These are phyloP conservation scores for Begonia peltatifolia DNA, from an alignment of 306 rosid species.

Conservation along the genomic window DNA sequence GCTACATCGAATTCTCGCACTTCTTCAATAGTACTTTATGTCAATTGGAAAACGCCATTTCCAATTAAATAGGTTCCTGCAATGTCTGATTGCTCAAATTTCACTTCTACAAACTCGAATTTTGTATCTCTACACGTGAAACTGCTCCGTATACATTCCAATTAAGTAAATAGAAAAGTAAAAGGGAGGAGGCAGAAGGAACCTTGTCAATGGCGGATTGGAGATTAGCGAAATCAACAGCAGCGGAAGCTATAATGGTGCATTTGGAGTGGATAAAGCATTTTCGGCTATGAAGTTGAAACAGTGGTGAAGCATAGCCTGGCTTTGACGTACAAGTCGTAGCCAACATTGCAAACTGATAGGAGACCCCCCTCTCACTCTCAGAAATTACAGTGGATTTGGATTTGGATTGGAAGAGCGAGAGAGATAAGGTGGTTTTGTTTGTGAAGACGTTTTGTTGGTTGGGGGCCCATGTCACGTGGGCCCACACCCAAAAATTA, in stretches of 20 bases:
- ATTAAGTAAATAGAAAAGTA: neutral
- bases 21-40: no score
- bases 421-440: no score
- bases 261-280: conserved; percentile 19
- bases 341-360: neutral
- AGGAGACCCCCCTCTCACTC: no score
- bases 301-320: neutral
- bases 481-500: no score
- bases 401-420: no score
- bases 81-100: neutral
- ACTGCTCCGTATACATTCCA: neutral
- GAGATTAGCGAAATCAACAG: conserved; percentile 61
- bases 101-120: neutral
- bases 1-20: no score
- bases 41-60: no score
- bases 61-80: no score
- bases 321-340: neutral
- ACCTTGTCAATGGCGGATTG: conserved; percentile 76
- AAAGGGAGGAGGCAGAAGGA: neutral
- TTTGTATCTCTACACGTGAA: neutral
- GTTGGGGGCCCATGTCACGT: no score
- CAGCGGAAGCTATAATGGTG: conserved; percentile 38
- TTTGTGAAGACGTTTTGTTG: no score
- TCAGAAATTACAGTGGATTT: no score
- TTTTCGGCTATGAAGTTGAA: conserved; percentile 1